Evolutionary conservation across 106 monocot species (phyloP), one percentile per base, ranked within the genome.

Genomic region (Acanthochlamys bracteata): DNA sequence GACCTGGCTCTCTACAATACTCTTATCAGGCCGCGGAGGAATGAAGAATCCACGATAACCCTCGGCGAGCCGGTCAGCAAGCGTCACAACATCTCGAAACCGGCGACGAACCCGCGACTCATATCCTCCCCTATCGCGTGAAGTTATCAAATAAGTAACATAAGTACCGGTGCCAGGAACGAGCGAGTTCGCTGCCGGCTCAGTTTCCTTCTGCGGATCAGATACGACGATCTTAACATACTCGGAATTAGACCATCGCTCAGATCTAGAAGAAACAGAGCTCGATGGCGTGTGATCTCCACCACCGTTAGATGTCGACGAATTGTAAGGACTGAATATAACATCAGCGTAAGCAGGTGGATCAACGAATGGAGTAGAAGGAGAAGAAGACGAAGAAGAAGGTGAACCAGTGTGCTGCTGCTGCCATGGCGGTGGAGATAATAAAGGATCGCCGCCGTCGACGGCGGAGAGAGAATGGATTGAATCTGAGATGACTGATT

Each of bases 21-120:
- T 77, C 84, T 95, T 95, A 59, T 95, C 95, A 1, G 95, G 95
- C 51, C 95, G 81, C 10, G 74, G 73, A 20, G 95, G 95, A 21
- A 95, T 60, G 76, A 95, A 84, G 68, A 74, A 76, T 21, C 95
- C 95, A 9, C 95, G 80, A 74, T 76, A 84, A 6, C 84, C 62
- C 72, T 90, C 95, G 0, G 84, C 74, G 15, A 95, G 75, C 7
- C 86, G 84, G 62, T 95, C 95, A 4, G 90, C 73, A 12, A 95
- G 95, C 10, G 90, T 95, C 12, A 95, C 90, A 12, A 95, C 63
- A 58, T 95, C 95, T 12, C 95, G 78, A 66, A 95, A 95, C 42
- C 95, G 81, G 22, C 90, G 79, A 60, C 95, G 83, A 15, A 95
- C 90, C 27, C 20, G 39, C 63, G 63, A 66, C 52, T 82, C 73